Evolutionary conservation across 108 stramenopile genomes (phyloP), one percentile per base, ranked within the genome.

Genomic region (Skeletonema potamos): DNA sequence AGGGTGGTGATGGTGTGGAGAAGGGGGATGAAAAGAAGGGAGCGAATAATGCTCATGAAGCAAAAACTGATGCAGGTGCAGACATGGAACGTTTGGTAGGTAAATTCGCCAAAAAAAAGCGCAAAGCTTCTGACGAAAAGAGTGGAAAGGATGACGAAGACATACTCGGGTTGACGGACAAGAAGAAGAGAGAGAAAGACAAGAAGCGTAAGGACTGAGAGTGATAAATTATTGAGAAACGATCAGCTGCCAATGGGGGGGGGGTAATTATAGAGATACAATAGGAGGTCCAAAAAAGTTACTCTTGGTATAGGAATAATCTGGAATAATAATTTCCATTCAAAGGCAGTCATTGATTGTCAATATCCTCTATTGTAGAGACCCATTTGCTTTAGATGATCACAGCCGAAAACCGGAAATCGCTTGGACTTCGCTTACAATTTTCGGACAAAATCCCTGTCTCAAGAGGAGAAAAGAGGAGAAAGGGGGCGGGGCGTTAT

Each of bases 51-150:
- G n/a, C n/a, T n/a, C n/a, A n/a, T 7, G 44, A 3, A 64, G 2
- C 24, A 5, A 18, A 10, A 12, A 18, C 48, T 27, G 22, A 26
- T 56, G 56, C 41, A 1, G 32, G 46, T 15, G 36, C 39, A 2
- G 73, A 74, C 30, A 61, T 74, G 34, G 60, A 74, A 20, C 60
- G 69, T 60, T 24, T 74, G 59, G 61, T 70, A 1, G 34, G 39
- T 22, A 74, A 70, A 64, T 74, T 74, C 46, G 30, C 58, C 43
- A 74, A 70, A 37, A 28, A 39, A 6, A 69, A 57, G 8, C 20
- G 33, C 12, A 70, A 74, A 34, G 51, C 26, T 8, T 13, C 64
- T 11, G 39, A 9, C 11, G 32, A 30, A 37, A 36, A 62, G 15
- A 62, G 24, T 60, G 58, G 54, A 24, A 12, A 58, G 9, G 58